Evolutionary conservation across 164 flowering plant genomes (phyloP).

Genomic region (Nymphaea thermarum): DNA sequence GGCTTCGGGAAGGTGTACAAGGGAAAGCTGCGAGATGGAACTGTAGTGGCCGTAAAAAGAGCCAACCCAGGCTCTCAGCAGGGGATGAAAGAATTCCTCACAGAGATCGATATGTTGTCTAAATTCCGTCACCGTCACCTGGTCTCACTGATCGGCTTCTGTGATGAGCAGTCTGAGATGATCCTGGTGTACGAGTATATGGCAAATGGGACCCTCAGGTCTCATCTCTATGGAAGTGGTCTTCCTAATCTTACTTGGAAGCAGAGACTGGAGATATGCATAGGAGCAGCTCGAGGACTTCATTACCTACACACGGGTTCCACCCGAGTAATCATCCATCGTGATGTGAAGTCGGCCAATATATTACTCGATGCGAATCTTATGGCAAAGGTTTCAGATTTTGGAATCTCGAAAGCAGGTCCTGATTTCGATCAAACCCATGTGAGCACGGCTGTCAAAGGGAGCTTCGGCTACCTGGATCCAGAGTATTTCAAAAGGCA

Average conservation of each 20-base stretch:
- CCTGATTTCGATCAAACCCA: slow-evolving; percentile 66
- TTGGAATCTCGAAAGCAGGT: slow-evolving; percentile 76
- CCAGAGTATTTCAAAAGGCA: slow-evolving; percentile 82
- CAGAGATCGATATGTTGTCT: slow-evolving; percentile 88
- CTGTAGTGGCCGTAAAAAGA: slow-evolving; percentile 74
- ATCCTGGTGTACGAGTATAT: slow-evolving; percentile 72
- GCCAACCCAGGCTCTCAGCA: slow-evolving; percentile 70
- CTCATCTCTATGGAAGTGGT: slow-evolving; percentile 62
- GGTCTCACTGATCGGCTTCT: slow-evolving; percentile 75
- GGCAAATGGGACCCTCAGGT: slow-evolving; percentile 74
- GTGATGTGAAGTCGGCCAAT: slow-evolving; percentile 84
- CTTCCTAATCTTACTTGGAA: slow-evolving; percentile 57
- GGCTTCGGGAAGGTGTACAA: slow-evolving; percentile 86
- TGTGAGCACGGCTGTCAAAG: slow-evolving; percentile 82
- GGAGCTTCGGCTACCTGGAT: slow-evolving; percentile 81
- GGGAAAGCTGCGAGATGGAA: slow-evolving; percentile 47
- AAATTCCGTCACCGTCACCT: slow-evolving; percentile 76
- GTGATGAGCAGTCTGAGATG: slow-evolving; percentile 79
- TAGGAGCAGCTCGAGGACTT: slow-evolving; percentile 84
- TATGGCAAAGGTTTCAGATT: slow-evolving; percentile 82
- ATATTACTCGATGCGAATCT: slow-evolving; percentile 72
- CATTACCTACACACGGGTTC: slow-evolving; percentile 84
- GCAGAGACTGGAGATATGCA: slow-evolving; percentile 68
- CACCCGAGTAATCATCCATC: slow-evolving; percentile 61
- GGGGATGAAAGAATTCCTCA: slow-evolving; percentile 66